Evolutionary conservation across 768 basidiomycete species (phyloP).

Genomic region (Asterophora parasitica): DNA sequence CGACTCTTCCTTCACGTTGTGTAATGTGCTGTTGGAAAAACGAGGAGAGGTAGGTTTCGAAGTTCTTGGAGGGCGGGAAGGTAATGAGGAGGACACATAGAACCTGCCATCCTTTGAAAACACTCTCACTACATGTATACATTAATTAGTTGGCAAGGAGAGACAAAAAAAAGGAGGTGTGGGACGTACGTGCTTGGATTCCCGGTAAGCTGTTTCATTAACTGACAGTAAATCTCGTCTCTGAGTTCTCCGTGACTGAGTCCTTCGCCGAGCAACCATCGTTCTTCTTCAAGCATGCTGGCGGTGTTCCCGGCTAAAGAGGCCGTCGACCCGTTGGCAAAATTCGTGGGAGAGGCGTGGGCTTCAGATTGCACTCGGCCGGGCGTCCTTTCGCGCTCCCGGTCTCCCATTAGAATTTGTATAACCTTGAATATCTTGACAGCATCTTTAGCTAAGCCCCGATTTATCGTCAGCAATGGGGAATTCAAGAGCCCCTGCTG

Average conservation of each 20-base stretch:
- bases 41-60: constrained; percentile 76
- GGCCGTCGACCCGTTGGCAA: constrained; percentile 42
- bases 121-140: constrained; percentile 62
- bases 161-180: background rate
- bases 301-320: constrained; percentile 34
- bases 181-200: constrained; percentile 72
- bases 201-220: constrained; percentile 84
- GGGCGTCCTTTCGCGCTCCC: constrained; percentile 65
- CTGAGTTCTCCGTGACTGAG: constrained; percentile 77
- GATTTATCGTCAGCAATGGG: constrained; percentile 70
- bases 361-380: constrained; percentile 41
- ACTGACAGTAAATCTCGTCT: constrained; percentile 91
- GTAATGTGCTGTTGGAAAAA: constrained; percentile 71
- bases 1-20: constrained; percentile 71
- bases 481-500: constrained; percentile 56
- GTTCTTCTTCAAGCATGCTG: constrained; percentile 73
- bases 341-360: constrained; percentile 38
- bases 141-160: constrained; percentile 4
- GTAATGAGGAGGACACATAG: constrained; percentile 87
- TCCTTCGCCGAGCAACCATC: constrained; percentile 81
- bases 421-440: constrained; percentile 85
- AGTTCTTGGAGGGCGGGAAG: constrained; percentile 92
- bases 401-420: constrained; percentile 91
- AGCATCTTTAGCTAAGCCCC: constrained; percentile 67
- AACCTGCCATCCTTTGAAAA: constrained; percentile 91